These are phyloP conservation scores for Aspergillus bombycis DNA, from an alignment of 2,329 filamentous ascomycete species.

Conservation along the genomic window DNA sequence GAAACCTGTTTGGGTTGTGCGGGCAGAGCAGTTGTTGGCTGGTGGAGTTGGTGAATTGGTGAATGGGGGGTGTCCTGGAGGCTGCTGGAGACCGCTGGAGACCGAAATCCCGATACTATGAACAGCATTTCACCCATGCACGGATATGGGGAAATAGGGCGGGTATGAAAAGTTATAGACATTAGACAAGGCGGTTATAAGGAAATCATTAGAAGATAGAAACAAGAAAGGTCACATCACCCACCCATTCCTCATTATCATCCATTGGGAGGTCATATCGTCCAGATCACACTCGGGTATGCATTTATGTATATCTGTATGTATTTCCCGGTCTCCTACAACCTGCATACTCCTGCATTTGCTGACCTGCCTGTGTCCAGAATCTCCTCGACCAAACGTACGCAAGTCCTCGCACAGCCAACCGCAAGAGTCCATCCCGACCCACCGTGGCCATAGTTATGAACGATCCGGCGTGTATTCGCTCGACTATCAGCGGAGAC, in stretches of 20 bases:
- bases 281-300: neutral
- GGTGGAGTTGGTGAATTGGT: neutral
- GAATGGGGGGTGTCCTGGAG: neutral
- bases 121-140: neutral
- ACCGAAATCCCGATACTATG: neutral
- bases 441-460: constrained; percentile 12
- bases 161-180: neutral
- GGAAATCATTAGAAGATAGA: neutral
- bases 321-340: neutral
- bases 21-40: neutral
- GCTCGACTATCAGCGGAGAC: neutral
- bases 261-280: neutral
- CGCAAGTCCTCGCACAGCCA: constrained; percentile 6
- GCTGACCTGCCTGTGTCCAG: neutral
- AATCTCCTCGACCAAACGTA: constrained; percentile 1
- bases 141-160: neutral
- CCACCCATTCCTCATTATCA: neutral
- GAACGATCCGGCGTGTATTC: constrained; percentile 3
- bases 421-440: constrained; percentile 6
- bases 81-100: neutral
- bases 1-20: neutral
- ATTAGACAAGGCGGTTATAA: neutral
- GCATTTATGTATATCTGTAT: neutral
- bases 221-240: neutral
- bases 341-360: neutral